Evolutionary conservation across 345 rosid species (phyloP).

Genomic region (Moricandia arvensis): DNA sequence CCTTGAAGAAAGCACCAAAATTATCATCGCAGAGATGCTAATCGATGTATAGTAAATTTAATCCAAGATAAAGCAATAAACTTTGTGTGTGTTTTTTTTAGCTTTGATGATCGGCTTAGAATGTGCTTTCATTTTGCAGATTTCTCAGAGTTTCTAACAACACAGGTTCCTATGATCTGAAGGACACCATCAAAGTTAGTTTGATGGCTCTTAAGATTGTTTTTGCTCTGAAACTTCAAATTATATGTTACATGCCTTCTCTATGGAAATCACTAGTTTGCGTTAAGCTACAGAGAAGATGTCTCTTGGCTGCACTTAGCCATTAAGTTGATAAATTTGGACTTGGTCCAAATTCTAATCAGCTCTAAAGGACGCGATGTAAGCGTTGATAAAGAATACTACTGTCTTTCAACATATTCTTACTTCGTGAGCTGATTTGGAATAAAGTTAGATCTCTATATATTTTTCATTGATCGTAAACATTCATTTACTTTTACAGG

Average conservation of each 20-base stretch:
- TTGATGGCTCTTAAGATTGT: not conserved
- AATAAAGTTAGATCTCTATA: no score
- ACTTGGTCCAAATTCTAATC: no score
- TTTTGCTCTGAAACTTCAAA: not conserved
- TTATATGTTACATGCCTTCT: not conserved
- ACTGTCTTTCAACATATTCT: no score
- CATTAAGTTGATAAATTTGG: not conserved
- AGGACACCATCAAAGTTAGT: not conserved
- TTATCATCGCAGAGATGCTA: constrained; percentile 93
- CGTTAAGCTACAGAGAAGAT: not conserved
- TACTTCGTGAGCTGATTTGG: no score
- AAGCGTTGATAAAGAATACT: no score
- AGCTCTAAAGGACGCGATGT: no score
- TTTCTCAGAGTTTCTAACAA: constrained; percentile 71
- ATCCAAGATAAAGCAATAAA: not conserved
- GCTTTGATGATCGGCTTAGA: constrained; percentile 4
- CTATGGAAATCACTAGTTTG: not conserved
- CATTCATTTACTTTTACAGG: no score
- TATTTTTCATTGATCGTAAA: no score
- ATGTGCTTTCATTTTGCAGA: constrained; percentile 47
- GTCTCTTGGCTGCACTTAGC: not conserved
- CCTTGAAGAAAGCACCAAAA: constrained; percentile 67
- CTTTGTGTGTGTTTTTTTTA: constrained; percentile 1
- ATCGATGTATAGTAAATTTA: constrained; percentile 48
- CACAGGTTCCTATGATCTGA: not conserved